Percentiles rank a stretch among this genome's conserved stretches.
phyloP scores from a whole-genome alignment of 1,139 yeast species.

The Arxiozyma heterogenica region DNA sequence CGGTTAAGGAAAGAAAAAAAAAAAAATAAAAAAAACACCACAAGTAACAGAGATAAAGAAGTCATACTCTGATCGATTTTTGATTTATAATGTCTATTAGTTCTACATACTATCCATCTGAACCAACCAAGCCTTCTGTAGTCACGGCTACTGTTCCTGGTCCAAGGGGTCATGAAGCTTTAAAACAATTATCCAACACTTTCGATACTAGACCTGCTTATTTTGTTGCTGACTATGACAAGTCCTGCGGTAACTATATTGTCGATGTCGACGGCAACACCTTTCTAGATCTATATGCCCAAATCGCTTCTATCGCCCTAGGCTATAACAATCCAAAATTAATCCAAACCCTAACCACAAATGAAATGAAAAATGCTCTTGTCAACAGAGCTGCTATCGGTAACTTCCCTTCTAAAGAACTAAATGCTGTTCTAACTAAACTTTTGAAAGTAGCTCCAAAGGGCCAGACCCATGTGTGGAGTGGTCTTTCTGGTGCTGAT shows the following conservation, averaged over 20 bases:
- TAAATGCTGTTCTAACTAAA: conserved; percentile 41
- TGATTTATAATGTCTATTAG: conserved; percentile 35
- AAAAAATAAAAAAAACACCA: too few relatives aligned
- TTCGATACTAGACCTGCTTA: conserved; percentile 64
- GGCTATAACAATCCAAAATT: conserved; percentile 72
- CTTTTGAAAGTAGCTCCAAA: conserved; percentile 63
- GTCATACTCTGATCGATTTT: background rate
- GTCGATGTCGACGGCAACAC: conserved; percentile 63
- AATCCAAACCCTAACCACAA: conserved; percentile 50
- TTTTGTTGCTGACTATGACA: conserved; percentile 56
- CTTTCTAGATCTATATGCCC: conserved; percentile 58
- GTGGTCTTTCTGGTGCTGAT: conserved; percentile 64
- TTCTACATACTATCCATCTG: conserved; percentile 48
- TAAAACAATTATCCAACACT: conserved; percentile 43
- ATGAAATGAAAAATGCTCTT: conserved; percentile 57
- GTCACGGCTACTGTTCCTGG: conserved; percentile 49
- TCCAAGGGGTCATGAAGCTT: conserved; percentile 42
- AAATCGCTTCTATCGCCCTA: conserved; percentile 64
- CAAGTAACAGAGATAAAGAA: too few relatives aligned
- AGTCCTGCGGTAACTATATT: conserved; percentile 61
- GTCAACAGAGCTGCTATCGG: conserved; percentile 71
- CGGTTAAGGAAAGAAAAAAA: too few relatives aligned
- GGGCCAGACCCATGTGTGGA: conserved; percentile 58
- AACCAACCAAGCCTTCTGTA: conserved; percentile 45
- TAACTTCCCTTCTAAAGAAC: conserved; percentile 58